Percentiles rank a stretch among this genome's conserved stretches.
Conservation (phyloP, 805 yeast species). For the Candida pini region DNA sequence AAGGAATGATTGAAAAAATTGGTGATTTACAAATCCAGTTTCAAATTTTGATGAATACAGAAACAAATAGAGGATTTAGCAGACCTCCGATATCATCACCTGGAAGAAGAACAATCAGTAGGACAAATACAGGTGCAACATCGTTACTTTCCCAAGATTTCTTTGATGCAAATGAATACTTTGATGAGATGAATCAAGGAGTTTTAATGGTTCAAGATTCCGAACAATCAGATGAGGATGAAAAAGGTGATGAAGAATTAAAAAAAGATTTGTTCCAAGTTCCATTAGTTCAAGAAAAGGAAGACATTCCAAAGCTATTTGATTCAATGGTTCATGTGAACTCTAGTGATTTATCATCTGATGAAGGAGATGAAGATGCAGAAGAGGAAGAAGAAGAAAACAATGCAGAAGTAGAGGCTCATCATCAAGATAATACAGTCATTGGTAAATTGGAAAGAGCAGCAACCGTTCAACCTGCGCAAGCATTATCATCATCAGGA, state of each 20-base stretch:
- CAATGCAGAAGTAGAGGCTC: too few species aligned
- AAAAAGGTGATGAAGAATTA: constrained; percentile 1
- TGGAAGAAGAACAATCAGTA: constrained; percentile 19
- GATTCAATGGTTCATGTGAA: neutral
- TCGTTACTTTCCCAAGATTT: constrained; percentile 47
- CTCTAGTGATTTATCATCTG: neutral
- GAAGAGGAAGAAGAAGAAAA: neutral
- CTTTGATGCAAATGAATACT: constrained; percentile 65
- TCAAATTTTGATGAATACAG: constrained; percentile 15
- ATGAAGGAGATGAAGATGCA: constrained; percentile 1
- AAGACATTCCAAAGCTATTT: constrained; percentile 1
- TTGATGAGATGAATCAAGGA: constrained; percentile 42
- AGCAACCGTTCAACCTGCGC: neutral
- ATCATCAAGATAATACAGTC: neutral
- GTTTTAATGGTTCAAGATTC: constrained; percentile 48
- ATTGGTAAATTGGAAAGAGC: neutral
- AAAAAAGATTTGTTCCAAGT: too few species aligned
- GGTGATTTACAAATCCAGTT: constrained; percentile 22
- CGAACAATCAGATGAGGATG: constrained; percentile 19
- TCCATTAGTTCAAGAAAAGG: constrained; percentile 8
- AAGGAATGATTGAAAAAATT: constrained; percentile 12
- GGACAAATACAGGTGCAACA: constrained; percentile 23
- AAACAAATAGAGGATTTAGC: constrained; percentile 17
- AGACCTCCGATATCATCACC: constrained; percentile 17
- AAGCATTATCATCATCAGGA: neutral